These are phyloP conservation scores for Thraustotheca clavata DNA, from an alignment of 352 stramenopile genomes.

Conservation along the genomic window DNA sequence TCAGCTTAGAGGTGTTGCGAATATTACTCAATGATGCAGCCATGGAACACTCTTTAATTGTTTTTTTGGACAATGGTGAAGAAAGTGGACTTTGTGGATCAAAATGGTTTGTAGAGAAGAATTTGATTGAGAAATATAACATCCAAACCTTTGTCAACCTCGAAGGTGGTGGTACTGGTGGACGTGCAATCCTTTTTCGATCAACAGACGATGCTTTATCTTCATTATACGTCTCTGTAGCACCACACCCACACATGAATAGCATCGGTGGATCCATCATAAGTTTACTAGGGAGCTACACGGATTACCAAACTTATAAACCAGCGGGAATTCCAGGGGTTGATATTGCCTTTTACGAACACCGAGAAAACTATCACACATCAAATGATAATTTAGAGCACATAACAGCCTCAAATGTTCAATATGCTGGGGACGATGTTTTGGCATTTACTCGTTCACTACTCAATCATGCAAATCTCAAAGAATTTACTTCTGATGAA, in stretches of 20 bases:
- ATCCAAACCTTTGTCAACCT: slow-evolving; percentile 13
- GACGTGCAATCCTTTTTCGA: slow-evolving; percentile 14
- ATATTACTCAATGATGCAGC: not conserved
- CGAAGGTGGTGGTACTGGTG: not conserved
- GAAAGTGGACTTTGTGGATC: not conserved
- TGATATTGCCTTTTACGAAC: slow-evolving; percentile 12
- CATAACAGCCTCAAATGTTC: not conserved
- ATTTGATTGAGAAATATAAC: not conserved
- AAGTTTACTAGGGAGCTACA: not conserved
- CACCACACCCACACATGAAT: slow-evolving; percentile 12
- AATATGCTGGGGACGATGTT: slow-evolving; percentile 1
- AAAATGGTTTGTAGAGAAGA: not conserved
- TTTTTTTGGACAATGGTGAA: slow-evolving; percentile 15
- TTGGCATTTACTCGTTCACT: not conserved
- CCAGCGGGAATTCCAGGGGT: not conserved
- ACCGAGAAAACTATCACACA: not conserved
- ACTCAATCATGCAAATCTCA: not conserved
- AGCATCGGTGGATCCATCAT: slow-evolving; percentile 13
- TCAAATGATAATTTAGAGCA: not conserved
- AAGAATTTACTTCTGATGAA: not conserved
- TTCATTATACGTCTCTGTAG: not conserved
- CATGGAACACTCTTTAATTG: not conserved
- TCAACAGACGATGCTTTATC: slow-evolving; percentile 6
- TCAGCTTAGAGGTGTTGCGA: not conserved
- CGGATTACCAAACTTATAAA: slow-evolving; percentile 8